Conservation (phyloP, 2,329 filamentous ascomycete species). For the Cordyceps cicadae region DNA sequence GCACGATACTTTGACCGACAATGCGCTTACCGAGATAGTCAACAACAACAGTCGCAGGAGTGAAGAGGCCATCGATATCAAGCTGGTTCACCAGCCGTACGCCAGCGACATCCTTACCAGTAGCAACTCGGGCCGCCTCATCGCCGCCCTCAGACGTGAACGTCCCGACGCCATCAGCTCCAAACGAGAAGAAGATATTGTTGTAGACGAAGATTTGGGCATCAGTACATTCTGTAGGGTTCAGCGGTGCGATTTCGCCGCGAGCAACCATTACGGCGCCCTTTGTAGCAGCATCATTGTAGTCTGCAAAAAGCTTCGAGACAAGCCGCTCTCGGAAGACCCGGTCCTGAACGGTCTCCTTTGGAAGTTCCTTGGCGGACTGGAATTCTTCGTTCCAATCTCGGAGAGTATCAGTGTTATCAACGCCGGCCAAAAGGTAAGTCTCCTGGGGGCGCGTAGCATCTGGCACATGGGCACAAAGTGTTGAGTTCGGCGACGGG, state of each 20-base stretch:
- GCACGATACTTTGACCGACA: constrained; percentile 95
- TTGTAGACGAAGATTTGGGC: constrained; percentile 99
- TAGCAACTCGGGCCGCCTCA: constrained; percentile 89
- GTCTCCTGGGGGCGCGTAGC: constrained; percentile 87
- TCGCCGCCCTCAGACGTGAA: constrained; percentile 95
- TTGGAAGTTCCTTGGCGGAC: constrained; percentile 87
- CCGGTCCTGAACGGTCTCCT: constrained; percentile 87
- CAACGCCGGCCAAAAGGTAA: constrained; percentile 79
- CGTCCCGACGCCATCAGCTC: constrained; percentile 92
- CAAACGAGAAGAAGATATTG: constrained; percentile 99
- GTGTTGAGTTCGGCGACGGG: constrained; percentile 54
- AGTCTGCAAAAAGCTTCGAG: constrained; percentile 95
- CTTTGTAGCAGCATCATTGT: constrained; percentile 87
- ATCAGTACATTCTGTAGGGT: constrained; percentile 85
- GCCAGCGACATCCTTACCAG: constrained; percentile 91
- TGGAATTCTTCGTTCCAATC: constrained; percentile 99
- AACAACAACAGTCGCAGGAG: constrained; percentile 89
- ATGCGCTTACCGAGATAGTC: constrained; percentile 97
- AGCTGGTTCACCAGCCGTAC: constrained; percentile 95
- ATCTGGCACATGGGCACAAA: constrained; percentile 69
- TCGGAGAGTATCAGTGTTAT: constrained; percentile 86
- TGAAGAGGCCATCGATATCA: constrained; percentile 90
- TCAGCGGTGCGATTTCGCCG: constrained; percentile 86
- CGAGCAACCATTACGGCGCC: constrained; percentile 87
- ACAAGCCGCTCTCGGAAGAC: constrained; percentile 92